These are phyloP conservation scores for Oryza australiensis DNA, from an alignment of 176 grass and related monocot species.

Conservation along the genomic window DNA sequence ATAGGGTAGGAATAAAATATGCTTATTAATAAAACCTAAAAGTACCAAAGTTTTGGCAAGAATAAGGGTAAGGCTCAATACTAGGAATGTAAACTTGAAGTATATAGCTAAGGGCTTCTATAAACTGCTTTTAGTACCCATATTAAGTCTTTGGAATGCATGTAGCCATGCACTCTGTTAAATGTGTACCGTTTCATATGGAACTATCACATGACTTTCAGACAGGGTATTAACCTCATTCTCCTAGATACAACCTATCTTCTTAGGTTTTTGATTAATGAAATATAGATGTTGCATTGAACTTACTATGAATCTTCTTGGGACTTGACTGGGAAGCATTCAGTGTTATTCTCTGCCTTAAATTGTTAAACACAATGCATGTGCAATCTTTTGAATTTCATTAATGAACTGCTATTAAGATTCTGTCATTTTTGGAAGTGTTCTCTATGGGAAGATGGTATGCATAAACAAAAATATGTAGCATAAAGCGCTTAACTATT, in stretches of 20 bases:
- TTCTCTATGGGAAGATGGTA: not conserved
- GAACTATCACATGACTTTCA: not conserved
- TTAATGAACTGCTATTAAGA: not conserved
- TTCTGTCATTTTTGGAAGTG: conserved; percentile 1
- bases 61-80: not conserved
- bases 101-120: not conserved
- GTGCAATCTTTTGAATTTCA: not conserved
- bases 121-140: not conserved
- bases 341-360: not conserved
- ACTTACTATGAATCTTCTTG: not conserved
- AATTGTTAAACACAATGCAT: not conserved
- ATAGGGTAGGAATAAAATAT: not conserved
- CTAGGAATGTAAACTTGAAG: not conserved
- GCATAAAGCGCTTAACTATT: not conserved
- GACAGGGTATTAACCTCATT: no score
- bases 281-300: not conserved
- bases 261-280: not conserved
- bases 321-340: not conserved
- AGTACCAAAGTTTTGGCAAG: not conserved
- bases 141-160: not conserved
- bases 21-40: not conserved
- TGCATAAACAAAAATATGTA: not conserved
- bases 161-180: not conserved
- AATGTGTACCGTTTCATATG: not conserved
- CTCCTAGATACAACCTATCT: not conserved